Base-by-base conservation (phyloP, 2,329 filamentous ascomycete genomes). In the Pseudogymnoascus sp. region DNA sequence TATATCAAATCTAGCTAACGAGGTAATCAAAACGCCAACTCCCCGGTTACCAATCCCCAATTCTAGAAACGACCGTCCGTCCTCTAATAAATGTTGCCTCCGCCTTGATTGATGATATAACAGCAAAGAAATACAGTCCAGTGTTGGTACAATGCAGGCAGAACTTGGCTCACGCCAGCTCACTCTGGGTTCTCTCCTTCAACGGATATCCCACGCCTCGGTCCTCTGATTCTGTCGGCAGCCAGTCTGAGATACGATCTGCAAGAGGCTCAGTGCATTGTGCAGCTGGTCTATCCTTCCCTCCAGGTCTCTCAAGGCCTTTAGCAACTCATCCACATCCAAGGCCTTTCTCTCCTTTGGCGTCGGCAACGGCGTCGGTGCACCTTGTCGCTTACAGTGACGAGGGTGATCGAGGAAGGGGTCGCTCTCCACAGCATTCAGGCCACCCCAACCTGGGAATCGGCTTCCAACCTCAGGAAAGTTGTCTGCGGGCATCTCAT, bases 41-140 rank as follows among this genome's bases (percentile, higher is more conserved):
- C 29, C 50, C 29, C 11, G 2, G 2, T 65, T 65, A 1, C 68
- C 70, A 37, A 77, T 76, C 0, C 74, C 74, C 65, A 74, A 80
- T 11, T 72, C 66, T 1, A 80, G 71, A 0, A 78, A 80, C 1
- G 78, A 80, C 1, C 76, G 72, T 1, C 1, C 76, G 72, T 1
- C 72, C 67, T 13, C 67, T 62, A 8, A 70, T 72, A 63, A 74
- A 78, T 35, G 68, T 56, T 11, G 65, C 65, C 50, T 35, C 16
- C 2, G 50, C 29, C 50, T 56, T 35, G 11, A 16, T 33, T 56
- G 11, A 56, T 56, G 33, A 79, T 70, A 53, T 78, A 76, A 61
- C 76, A 75, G 65, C 77, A 76, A 3, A 78, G 70, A 56, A 68
- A 68, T 7, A 65, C 67, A n/a, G 66, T 42, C 10, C 60, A 16